Percentiles rank a stretch among this genome's conserved stretches.
These are phyloP conservation scores for Millerozyma acaciae DNA, from an alignment of 805 yeast genomes.

Conservation along the genomic window DNA sequence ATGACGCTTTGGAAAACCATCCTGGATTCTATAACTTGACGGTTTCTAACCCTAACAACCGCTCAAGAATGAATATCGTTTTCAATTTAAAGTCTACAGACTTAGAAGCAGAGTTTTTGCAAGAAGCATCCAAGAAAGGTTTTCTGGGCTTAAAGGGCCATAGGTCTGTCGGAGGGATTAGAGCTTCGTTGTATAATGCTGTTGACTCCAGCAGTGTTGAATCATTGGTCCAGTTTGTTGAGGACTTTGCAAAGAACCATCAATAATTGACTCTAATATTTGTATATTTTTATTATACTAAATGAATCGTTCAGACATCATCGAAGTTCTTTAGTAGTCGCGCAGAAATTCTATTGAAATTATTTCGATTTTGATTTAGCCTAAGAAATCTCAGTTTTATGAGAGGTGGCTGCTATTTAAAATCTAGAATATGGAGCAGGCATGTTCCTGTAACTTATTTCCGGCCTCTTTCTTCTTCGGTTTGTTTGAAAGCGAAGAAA, in stretches of 20 bases:
- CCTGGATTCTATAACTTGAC: conserved; percentile 65
- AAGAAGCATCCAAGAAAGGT: conserved; percentile 55
- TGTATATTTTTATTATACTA: not conserved
- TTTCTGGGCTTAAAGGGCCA: conserved; percentile 90
- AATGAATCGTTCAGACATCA: too few species aligned
- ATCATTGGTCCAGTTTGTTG: conserved; percentile 52
- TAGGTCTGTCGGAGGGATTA: conserved; percentile 94
- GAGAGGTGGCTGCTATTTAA: too few species aligned
- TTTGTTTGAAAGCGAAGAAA: conserved; percentile 5
- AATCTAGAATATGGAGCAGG: too few species aligned
- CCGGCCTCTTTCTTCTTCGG: too few species aligned
- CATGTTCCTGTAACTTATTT: too few species aligned
- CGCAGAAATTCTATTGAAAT: too few species aligned
- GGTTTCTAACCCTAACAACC: conserved; percentile 50
- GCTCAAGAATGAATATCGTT: conserved; percentile 92
- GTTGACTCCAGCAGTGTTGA: conserved; percentile 60
- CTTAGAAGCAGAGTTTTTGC: conserved; percentile 65
- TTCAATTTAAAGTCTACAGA: conserved; percentile 69
- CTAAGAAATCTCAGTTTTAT: too few species aligned
- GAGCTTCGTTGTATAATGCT: conserved; percentile 92
- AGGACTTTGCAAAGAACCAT: conserved; percentile 52
- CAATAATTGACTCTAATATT: conserved; percentile 1
- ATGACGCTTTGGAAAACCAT: conserved; percentile 59
- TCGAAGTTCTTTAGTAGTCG: too few species aligned
- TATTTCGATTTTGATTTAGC: too few species aligned